phyloP scores from a whole-genome alignment of 495 filamentous ascomycete species.

The Penicillium steckii region DNA sequence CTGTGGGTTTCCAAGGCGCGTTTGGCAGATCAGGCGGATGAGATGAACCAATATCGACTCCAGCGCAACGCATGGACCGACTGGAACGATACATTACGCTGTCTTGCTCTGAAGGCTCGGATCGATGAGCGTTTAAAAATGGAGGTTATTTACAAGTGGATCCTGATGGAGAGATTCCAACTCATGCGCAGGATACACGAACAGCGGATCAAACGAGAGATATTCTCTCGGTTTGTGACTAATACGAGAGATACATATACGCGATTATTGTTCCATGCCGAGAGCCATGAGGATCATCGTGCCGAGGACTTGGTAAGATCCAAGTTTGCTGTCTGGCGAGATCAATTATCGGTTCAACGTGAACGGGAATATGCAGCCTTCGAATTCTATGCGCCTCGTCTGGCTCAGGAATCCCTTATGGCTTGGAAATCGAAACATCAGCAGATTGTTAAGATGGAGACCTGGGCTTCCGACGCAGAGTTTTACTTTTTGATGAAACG shows the following conservation, averaged over 20 bases:
- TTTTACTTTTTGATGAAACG: slow-evolving; percentile 60
- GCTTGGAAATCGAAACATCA: slow-evolving; percentile 46
- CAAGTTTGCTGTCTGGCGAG: slow-evolving; percentile 45
- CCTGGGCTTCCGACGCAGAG: slow-evolving; percentile 52
- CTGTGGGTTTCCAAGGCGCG: slow-evolving; percentile 52
- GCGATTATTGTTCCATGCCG: slow-evolving; percentile 36
- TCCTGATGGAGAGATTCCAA: slow-evolving; percentile 52
- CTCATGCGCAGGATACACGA: slow-evolving; percentile 54
- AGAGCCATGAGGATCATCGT: slow-evolving; percentile 33
- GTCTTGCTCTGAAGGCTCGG: slow-evolving; percentile 47
- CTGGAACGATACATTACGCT: slow-evolving; percentile 67
- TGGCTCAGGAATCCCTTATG: slow-evolving; percentile 47
- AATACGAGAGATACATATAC: slow-evolving; percentile 40
- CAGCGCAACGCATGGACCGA: slow-evolving; percentile 58
- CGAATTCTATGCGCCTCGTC: slow-evolving; percentile 52
- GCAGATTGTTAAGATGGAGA: slow-evolving; percentile 48
- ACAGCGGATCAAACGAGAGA: slow-evolving; percentile 46
- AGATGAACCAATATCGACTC: slow-evolving; percentile 51
- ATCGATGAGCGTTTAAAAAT: slow-evolving; percentile 60
- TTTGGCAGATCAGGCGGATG: slow-evolving; percentile 52
- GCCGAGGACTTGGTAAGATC: slow-evolving; percentile 32
- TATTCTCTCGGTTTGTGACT: slow-evolving; percentile 41
- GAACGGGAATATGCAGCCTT: slow-evolving; percentile 50
- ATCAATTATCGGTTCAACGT: slow-evolving; percentile 38
- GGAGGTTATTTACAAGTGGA: slow-evolving; percentile 64